A percentile compares a stretch with the other conserved stretches of the same genome.
These are phyloP conservation scores for Sisymbrium altissimum DNA, from an alignment of 345 rosid genomes.

Conservation along the genomic window DNA sequence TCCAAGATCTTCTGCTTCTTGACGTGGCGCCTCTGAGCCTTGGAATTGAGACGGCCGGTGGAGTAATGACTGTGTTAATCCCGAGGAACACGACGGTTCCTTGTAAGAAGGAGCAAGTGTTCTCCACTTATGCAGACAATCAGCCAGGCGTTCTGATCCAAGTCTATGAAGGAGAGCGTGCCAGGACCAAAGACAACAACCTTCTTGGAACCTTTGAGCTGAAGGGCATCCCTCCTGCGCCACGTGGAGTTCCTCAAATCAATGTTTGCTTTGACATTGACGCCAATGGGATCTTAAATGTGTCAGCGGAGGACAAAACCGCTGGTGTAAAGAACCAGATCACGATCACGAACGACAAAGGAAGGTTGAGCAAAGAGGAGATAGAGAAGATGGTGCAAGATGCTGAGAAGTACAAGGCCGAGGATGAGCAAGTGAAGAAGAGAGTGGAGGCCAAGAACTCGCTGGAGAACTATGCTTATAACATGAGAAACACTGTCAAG, in stretches of 20 bases:
- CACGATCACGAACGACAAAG: constrained; percentile 48
- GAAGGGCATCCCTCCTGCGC: constrained; percentile 47
- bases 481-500: constrained; percentile 44
- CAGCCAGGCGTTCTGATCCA: constrained; percentile 46
- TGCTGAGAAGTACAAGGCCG: constrained; percentile 46
- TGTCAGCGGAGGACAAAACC: constrained; percentile 43
- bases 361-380: constrained; percentile 46
- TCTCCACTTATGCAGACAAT: constrained; percentile 45
- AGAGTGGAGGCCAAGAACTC: constrained; percentile 46
- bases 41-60: constrained; percentile 49
- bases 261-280: constrained; percentile 43
- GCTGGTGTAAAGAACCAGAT: constrained; percentile 49
- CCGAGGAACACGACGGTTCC: constrained; percentile 49
- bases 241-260: constrained; percentile 50
- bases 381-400: constrained; percentile 46
- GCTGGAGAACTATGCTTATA: constrained; percentile 43
- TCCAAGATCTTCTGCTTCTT: constrained; percentile 44
- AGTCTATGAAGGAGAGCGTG: constrained; percentile 49
- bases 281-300: constrained; percentile 45
- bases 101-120: constrained; percentile 44
- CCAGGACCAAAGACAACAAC: constrained; percentile 47
- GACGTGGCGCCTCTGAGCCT: constrained; percentile 46
- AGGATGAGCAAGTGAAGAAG: constrained; percentile 49
- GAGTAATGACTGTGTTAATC: constrained; percentile 44
- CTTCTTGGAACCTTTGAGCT: constrained; percentile 50